A percentile compares a stretch with the other conserved stretches of the same genome.
Conservation (phyloP, 2,329 filamentous ascomycete species). For the Fusarium sambucinum region DNA sequence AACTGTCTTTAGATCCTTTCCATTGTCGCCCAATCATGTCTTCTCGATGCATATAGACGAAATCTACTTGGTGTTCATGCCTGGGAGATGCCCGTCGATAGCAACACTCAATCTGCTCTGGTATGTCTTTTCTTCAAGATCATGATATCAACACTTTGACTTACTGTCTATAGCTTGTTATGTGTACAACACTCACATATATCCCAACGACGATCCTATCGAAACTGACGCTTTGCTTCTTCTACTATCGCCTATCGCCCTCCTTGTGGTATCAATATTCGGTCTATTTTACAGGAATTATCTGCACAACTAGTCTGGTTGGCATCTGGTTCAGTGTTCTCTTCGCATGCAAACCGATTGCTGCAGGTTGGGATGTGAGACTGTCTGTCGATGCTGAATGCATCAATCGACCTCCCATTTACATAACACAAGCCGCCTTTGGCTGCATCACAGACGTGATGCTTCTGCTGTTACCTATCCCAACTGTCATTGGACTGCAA, state of each 20-base stretch:
- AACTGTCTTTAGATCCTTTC: neutral
- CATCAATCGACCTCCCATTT: constrained; percentile 18
- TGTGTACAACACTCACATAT: constrained; percentile 11
- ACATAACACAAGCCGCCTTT: constrained; percentile 18
- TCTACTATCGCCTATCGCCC: constrained; percentile 20
- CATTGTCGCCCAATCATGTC: constrained; percentile 22
- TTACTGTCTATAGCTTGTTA: constrained; percentile 1
- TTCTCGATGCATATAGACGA: constrained; percentile 11
- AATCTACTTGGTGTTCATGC: constrained; percentile 16
- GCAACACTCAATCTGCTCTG: constrained; percentile 1
- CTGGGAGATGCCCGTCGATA: constrained; percentile 22
- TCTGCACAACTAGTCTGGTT: constrained; percentile 2
- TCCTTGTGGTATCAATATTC: constrained; percentile 20
- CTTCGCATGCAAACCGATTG: constrained; percentile 8
- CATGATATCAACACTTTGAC: neutral
- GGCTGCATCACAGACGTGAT: constrained; percentile 20
- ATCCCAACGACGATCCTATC: constrained; percentile 23
- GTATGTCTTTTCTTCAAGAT: neutral
- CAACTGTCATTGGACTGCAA: constrained; percentile 1
- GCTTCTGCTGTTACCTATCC: neutral
- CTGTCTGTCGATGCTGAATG: neutral
- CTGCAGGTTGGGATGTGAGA: constrained; percentile 14
- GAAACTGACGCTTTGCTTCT: constrained; percentile 21
- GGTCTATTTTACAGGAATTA: constrained; percentile 3
- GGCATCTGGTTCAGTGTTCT: constrained; percentile 22